Percentiles rank a stretch among this genome's conserved stretches.
These are phyloP conservation scores for Aureobasidium sp. DNA, from an alignment of 2,329 filamentous ascomycete species.

Conservation along the genomic window DNA sequence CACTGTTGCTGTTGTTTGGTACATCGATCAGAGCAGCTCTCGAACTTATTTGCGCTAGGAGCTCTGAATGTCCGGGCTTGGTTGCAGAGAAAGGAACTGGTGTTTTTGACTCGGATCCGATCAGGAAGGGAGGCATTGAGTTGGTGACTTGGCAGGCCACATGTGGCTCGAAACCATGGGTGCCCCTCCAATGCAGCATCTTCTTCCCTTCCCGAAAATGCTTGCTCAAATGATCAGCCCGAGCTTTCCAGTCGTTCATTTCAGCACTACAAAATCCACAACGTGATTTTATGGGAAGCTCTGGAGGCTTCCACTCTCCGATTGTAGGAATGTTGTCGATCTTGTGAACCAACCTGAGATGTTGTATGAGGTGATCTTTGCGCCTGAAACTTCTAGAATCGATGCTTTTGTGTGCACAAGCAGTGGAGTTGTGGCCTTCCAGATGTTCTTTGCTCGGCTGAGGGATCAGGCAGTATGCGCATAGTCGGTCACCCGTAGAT, in stretches of 20 bases:
- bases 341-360: slow-evolving; percentile 53
- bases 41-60: slow-evolving; percentile 6
- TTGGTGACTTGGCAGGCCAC: slow-evolving; percentile 44
- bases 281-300: slow-evolving; percentile 46
- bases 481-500: not conserved
- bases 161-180: slow-evolving; percentile 44
- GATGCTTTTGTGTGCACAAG: slow-evolving; percentile 60
- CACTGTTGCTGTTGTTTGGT: not conserved
- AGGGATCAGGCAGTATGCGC: slow-evolving; percentile 3
- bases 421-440: slow-evolving; percentile 52
- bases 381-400: slow-evolving; percentile 58
- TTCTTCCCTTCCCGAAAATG: slow-evolving; percentile 48
- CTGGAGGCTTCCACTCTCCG: slow-evolving; percentile 58
- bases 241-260: slow-evolving; percentile 45
- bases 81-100: slow-evolving; percentile 9
- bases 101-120: slow-evolving; percentile 26
- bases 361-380: slow-evolving; percentile 57
- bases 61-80: slow-evolving; percentile 4
- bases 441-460: slow-evolving; percentile 40
- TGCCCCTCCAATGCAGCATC: slow-evolving; percentile 51
- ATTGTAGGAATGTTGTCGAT: slow-evolving; percentile 55
- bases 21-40: not conserved
- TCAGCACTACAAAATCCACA: slow-evolving; percentile 48
- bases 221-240: slow-evolving; percentile 47
- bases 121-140: slow-evolving; percentile 47